phyloP scores from a whole-genome alignment of 305 asterid genomes.

The Fraxinus albicans region DNA sequence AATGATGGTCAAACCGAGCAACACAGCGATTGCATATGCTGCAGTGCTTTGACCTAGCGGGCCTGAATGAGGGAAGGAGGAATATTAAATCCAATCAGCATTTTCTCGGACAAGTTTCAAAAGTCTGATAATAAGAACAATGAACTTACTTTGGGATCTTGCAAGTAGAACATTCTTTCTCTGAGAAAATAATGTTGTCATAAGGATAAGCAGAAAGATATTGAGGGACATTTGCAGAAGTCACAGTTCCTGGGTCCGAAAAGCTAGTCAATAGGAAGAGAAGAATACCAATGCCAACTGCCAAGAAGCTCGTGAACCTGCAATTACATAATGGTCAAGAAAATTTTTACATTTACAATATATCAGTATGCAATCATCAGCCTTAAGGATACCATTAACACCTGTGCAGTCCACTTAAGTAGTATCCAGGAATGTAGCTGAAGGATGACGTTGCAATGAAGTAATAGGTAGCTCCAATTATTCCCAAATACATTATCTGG shows the following conservation, averaged over 20 bases:
- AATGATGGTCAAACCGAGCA: slow-evolving; percentile 97
- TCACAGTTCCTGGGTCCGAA: slow-evolving; percentile 96
- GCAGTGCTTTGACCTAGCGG: slow-evolving; percentile 98
- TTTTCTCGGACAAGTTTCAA: slow-evolving; percentile 9
- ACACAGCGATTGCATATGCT: slow-evolving; percentile 89
- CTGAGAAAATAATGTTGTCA: slow-evolving; percentile 76
- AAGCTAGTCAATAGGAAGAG: slow-evolving; percentile 92
- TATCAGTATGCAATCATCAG: slow-evolving; percentile 17
- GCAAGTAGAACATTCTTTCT: slow-evolving; percentile 91
- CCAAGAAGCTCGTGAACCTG: slow-evolving; percentile 90
- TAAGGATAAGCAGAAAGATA: slow-evolving; percentile 84
- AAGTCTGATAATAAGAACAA: slow-evolving; percentile 20
- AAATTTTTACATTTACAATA: slow-evolving; percentile 22
- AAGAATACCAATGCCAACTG: slow-evolving; percentile 80
- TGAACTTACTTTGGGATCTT: slow-evolving; percentile 79
- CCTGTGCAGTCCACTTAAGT: slow-evolving; percentile 85
- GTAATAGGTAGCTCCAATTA: slow-evolving; percentile 79
- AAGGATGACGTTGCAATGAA: slow-evolving; percentile 61
- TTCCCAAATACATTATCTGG: slow-evolving; percentile 78
- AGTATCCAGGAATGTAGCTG: slow-evolving; percentile 86
- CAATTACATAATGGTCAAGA: slow-evolving; percentile 22
- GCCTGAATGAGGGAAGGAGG: slow-evolving; percentile 47
- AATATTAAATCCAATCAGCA: slow-evolving; percentile 23
- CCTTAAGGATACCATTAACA: slow-evolving; percentile 28
- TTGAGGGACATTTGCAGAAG: slow-evolving; percentile 62